Percentiles rank a stretch among this genome's conserved stretches.
These are phyloP conservation scores for Chenopodium suecicum DNA, from an alignment of 148 eudicot species.

Conservation along the genomic window DNA sequence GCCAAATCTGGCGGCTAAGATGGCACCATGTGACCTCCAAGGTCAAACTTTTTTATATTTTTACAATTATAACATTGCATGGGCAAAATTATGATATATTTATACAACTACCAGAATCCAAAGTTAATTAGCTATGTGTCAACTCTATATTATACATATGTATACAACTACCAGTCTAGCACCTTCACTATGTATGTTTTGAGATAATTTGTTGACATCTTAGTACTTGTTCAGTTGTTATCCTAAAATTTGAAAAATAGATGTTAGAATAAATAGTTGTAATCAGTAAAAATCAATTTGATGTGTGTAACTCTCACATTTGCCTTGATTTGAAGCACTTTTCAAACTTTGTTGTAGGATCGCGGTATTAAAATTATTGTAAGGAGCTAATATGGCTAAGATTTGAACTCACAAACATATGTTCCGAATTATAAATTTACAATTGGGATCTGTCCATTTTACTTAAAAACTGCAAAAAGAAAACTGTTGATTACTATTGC, in stretches of 20 bases:
- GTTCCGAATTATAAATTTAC: too few relatives aligned
- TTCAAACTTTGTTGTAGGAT: too few relatives aligned
- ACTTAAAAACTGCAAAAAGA: too few relatives aligned
- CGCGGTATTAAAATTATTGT: too few relatives aligned
- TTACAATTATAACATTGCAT: not conserved
- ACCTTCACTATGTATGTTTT: not conserved
- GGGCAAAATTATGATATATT: not conserved
- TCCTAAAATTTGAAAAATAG: too few relatives aligned
- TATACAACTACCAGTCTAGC: not conserved
- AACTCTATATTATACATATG: not conserved
- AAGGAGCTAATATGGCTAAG: too few relatives aligned
- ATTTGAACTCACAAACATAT: too few relatives aligned
- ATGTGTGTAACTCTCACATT: too few relatives aligned
- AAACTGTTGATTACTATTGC: not conserved
- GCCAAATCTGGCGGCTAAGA: not conserved
- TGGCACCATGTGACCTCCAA: not conserved
- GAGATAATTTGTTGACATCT: not conserved
- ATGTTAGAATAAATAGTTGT: too few relatives aligned
- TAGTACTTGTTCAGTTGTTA: too few relatives aligned
- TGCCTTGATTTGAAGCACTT: not conserved
- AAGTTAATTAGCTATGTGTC: not conserved
- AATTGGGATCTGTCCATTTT: not conserved
- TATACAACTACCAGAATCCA: too few relatives aligned
- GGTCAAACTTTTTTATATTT: not conserved
- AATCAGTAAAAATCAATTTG: not conserved